Base-by-base conservation (phyloP, 371 early-diverging fungal species). In the Mucor racemosus region DNA sequence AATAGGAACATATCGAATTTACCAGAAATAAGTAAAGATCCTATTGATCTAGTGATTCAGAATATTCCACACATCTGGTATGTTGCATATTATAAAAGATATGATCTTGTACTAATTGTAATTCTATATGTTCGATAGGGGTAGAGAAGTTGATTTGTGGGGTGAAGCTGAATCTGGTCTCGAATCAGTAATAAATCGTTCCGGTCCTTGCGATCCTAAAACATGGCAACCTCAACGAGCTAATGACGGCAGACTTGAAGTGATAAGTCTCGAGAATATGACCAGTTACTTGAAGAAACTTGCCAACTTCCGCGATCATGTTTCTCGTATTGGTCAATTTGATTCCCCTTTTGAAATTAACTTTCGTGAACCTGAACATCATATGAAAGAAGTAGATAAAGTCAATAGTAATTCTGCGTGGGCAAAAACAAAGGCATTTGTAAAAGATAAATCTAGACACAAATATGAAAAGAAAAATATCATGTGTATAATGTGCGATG, bases 401-500 rank as follows among this genome's bases (percentile, higher is more conserved):
- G 44, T 50, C 11, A n/a, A 48, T 17, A 31, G 21, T 5, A 10
- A 33, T 41, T 70, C 60, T 11, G 38, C 54, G 3, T 66, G 46
- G 71, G 59, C 36, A 31, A 65, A 68, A 46, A 44, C 69, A 53
- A 59, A 59, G 14, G 69, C 69, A 10, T 54, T 60, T 14, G 13
- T 68, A 11, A 68, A 60, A 31, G 69, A 68, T 17, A 21, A 10
- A 14, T 15, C 34, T 7, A 34, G 68, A 36, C 64, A 69, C 54
- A 73, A 66, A 15, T 73, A 73, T 55, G 69, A 75, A 50, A 69
- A 66, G 7, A 65, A 72, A 15, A 80, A 80, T 42, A 65, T 81
- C 35, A 77, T 86, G 1, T 85, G 84, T 60, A 78, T 84, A 54
- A 88, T 89, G 89, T 85, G 85, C 71, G 89, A 88, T 75, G 88